phyloP scores from a whole-genome alignment of 305 asterid species.

The Petunia hybrid region DNA sequence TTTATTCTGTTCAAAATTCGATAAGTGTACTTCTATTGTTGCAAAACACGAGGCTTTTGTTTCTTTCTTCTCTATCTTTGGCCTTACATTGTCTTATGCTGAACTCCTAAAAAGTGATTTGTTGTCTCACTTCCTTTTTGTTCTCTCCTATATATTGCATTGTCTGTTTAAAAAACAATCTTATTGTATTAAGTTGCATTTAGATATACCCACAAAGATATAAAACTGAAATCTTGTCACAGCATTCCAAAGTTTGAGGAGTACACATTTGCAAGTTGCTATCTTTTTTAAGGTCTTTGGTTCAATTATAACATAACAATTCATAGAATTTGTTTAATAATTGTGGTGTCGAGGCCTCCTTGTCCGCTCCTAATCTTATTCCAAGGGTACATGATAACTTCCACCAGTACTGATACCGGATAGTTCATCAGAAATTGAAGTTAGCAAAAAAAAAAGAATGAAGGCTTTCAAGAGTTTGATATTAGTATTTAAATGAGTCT shows the following conservation, averaged over 20 bases:
- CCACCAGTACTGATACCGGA: no score
- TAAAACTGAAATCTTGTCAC: not conserved
- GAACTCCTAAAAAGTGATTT: not conserved
- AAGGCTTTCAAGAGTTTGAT: not conserved
- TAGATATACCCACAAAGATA: not conserved
- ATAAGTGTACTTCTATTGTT: no score
- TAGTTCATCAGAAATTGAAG: not conserved
- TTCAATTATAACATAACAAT: not conserved
- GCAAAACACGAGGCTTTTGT: not conserved
- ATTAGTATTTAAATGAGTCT: not conserved
- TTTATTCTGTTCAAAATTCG: no score
- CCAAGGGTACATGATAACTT: no score
- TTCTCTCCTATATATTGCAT: not conserved
- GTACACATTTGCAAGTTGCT: not conserved
- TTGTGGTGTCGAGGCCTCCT: no score
- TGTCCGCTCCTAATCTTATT: no score
- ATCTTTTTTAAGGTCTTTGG: not conserved
- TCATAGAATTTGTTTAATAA: not conserved
- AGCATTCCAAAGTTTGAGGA: not conserved
- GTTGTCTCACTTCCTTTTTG: not conserved
- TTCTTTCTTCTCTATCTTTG: not conserved
- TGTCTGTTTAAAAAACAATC: not conserved
- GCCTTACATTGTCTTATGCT: slow-evolving; percentile 1
- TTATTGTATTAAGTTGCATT: not conserved
- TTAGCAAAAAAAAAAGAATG: not conserved